A percentile compares a stretch with the other conserved stretches of the same genome.
Evolutionary conservation across 2,329 filamentous ascomycete genomes (phyloP).

Genomic region (Ceratocystis diversiconidia): DNA sequence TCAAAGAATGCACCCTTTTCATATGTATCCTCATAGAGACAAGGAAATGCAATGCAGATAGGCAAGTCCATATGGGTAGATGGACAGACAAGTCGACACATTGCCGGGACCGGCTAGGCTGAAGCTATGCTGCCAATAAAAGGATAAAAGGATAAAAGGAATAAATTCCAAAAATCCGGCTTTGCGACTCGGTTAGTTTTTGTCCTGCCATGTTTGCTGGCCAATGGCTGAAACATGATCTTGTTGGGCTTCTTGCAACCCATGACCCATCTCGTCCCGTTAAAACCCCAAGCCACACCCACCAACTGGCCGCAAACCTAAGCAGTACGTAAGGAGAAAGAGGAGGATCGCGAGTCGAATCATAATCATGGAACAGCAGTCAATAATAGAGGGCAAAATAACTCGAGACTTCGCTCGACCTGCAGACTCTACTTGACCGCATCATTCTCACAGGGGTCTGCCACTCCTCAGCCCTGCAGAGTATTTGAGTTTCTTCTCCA

Average conservation of each 20-base stretch:
- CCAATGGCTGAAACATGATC: neutral
- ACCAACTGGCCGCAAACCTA: neutral
- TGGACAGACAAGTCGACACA: too few species aligned
- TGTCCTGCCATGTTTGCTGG: neutral
- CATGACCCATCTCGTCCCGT: too few species aligned
- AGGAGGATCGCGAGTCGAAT: neutral
- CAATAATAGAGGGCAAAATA: too few species aligned
- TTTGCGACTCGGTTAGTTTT: too few species aligned
- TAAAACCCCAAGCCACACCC: too few species aligned
- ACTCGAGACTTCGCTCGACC: too few species aligned
- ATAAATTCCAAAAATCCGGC: neutral
- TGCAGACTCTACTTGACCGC: neutral
- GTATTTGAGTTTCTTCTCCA: conserved; percentile 11
- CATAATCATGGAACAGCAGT: too few species aligned
- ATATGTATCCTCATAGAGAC: too few species aligned
- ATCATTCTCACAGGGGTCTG: neutral
- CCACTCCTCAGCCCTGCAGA: conserved; percentile 8
- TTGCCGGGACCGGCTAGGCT: too few species aligned
- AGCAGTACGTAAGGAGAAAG: neutral
- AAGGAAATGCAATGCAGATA: too few species aligned
- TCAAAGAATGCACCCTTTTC: neutral
- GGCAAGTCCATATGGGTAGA: too few species aligned
- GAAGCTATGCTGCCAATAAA: neutral
- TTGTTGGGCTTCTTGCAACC: too few species aligned
- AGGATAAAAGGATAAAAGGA: neutral